Conservation (phyloP, 2,329 filamentous ascomycete species). For the Pseudogymnoascus sp. region DNA sequence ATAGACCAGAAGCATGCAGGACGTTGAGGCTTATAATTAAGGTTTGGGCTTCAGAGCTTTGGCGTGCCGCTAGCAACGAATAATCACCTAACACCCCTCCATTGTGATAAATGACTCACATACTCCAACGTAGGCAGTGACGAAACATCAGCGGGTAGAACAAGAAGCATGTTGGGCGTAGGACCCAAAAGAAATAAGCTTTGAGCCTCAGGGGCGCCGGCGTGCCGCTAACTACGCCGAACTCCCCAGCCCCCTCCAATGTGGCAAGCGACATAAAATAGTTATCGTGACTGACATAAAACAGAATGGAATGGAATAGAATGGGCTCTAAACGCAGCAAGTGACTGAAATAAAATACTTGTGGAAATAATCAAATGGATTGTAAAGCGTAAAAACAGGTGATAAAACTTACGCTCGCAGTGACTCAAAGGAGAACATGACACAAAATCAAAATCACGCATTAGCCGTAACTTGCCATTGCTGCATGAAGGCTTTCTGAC, state of each 20-base stretch:
- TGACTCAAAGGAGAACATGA: not conserved
- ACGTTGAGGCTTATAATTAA: not conserved
- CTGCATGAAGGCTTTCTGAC: not conserved
- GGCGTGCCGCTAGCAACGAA: not conserved
- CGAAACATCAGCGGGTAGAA: not conserved
- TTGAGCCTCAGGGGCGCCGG: conserved; percentile 1
- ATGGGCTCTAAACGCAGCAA: not conserved
- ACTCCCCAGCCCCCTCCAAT: not conserved
- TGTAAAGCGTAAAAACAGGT: not conserved
- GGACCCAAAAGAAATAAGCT: not conserved
- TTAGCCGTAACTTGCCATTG: not conserved
- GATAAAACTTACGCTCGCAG: not conserved
- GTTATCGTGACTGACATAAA: not conserved
- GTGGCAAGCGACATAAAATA: not conserved
- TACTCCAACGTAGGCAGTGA: not conserved
- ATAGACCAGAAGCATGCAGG: not conserved
- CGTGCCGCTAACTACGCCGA: not conserved
- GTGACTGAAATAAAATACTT: not conserved
- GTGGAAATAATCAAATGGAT: not conserved
- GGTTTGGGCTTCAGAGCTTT: not conserved
- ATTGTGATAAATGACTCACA: not conserved
- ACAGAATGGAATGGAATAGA: not conserved
- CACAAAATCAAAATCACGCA: conserved; percentile 2
- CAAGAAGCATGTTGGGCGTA: not conserved
- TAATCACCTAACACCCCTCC: not conserved